Percentiles rank a stretch among this genome's conserved stretches.
Conservation (phyloP, 495 filamentous ascomycete species). For the Annulohypoxylon maeteangense region DNA sequence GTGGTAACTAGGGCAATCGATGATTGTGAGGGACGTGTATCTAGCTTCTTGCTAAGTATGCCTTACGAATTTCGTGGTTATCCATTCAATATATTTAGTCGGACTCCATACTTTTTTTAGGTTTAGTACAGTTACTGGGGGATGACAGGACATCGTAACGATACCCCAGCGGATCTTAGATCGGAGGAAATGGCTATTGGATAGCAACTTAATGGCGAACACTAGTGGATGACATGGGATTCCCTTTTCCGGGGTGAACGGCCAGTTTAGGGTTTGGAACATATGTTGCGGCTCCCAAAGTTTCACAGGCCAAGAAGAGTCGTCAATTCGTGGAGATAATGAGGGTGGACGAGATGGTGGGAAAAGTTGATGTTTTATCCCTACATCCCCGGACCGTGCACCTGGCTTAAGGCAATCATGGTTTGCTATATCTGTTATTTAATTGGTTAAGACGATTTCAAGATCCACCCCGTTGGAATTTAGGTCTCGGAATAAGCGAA, state of each 20-base stretch:
- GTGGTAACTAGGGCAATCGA: not conserved
- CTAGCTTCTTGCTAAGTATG: not conserved
- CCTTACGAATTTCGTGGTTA: not conserved
- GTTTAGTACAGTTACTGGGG: not conserved
- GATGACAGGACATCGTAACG: not conserved
- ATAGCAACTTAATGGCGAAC: not conserved
- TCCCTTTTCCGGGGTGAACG: not conserved
- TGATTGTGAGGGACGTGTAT: not conserved
- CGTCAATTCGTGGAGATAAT: not conserved
- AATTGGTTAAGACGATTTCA: not conserved
- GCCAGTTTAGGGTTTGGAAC: not conserved
- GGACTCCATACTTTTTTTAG: not conserved
- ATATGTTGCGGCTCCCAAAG: not conserved
- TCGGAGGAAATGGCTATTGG: not conserved
- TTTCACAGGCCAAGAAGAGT: conserved; percentile 2
- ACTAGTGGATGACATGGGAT: not conserved
- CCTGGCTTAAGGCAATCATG: not conserved
- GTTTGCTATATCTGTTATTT: not conserved
- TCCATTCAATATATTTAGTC: not conserved
- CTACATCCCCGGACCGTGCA: not conserved
- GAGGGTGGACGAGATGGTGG: not conserved
- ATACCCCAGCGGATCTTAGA: not conserved
- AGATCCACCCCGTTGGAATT: conserved; percentile 8
- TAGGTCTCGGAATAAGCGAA: conserved; percentile 10
- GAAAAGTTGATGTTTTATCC: not conserved